Conservation (phyloP, 2,329 filamentous ascomycete species). For the Macrophomina pseudophaseolina region DNA sequence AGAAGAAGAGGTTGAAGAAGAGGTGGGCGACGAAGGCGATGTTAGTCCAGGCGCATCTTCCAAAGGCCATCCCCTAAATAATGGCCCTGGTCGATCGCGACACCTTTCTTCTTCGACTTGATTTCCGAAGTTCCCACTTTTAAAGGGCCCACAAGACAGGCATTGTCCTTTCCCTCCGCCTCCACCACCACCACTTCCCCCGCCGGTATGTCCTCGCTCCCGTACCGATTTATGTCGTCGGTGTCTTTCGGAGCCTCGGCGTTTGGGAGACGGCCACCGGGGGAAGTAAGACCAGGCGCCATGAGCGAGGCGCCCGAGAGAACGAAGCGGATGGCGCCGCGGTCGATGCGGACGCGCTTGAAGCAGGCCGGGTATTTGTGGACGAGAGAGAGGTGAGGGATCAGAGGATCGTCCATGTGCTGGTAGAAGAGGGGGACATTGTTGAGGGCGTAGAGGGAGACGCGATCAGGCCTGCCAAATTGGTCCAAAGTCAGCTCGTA, state of each 20-base stretch:
- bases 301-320: conserved; percentile 92
- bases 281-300: conserved; percentile 88
- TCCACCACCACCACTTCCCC: conserved; percentile 86
- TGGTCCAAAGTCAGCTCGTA: not conserved
- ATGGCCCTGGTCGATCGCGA: conserved; percentile 91
- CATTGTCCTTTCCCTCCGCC: conserved; percentile 92
- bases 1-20: conserved; percentile 6
- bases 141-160: conserved; percentile 84
- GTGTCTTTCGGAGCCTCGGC: conserved; percentile 47
- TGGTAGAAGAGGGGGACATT: conserved; percentile 87
- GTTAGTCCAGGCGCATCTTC: conserved; percentile 68
- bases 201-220: conserved; percentile 71
- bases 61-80: conserved; percentile 94
- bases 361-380: conserved; percentile 89
- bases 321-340: conserved; percentile 96
- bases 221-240: conserved; percentile 48
- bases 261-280: conserved; percentile 78
- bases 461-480: conserved; percentile 72
- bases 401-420: conserved; percentile 74
- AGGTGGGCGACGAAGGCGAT: conserved; percentile 21
- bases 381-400: conserved; percentile 87
- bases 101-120: conserved; percentile 91
- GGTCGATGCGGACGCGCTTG: conserved; percentile 85
- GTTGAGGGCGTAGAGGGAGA: conserved; percentile 85
- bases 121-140: conserved; percentile 88